Base-by-base conservation (phyloP, 2,329 filamentous ascomycete genomes). In the Colletotrichum zoysiae region DNA sequence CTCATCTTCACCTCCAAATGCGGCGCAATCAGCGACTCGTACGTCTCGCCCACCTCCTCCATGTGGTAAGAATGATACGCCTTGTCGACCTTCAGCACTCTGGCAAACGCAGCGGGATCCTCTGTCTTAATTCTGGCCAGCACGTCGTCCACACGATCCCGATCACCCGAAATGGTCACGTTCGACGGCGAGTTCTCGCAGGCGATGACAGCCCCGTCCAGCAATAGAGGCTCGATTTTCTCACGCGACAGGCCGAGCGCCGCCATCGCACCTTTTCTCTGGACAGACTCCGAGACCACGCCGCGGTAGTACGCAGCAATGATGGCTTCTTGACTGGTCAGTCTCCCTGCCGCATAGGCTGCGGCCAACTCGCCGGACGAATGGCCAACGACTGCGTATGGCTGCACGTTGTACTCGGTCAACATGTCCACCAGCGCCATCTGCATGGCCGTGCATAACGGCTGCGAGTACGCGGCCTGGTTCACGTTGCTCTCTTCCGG, bases 281-380 rank as follows among this genome's bases (percentile, higher is more conserved):
- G 14, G 73, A n/a, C n/a, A n/a, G n/a, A n/a, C 70, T 40, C 75
- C 71, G 18, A 30, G 6, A 51, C 62, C 2, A 73, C 44, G 1
- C 84, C 84, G 7, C 84, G 80, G 51, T 81, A 80, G 65, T 81
- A 85, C 0, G 83, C 82, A 0, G 78, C 74, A 5, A 76, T 75
- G 60, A 84, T 81, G 7, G 84, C 83, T 5, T 81, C 79, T 18
- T 76, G 65, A 1, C 77, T 74, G 0, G 80, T 77, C 3, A 86
- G 69, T 2, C 74, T 67, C 1, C 83, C 82, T 0, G 79, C 77
- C 0, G 82, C 81, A 57, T 85, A 85, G 0, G 84, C 83, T 0
- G 83, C 84, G 0, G 79, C 84, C 30, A 86, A 83, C 73, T 86
- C 84, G 1, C 84, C 84, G 7, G 76, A 78, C 0, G 81, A 83